Base-by-base conservation (phyloP, 306 rosid species). In the Lathyrus tuberosus region DNA sequence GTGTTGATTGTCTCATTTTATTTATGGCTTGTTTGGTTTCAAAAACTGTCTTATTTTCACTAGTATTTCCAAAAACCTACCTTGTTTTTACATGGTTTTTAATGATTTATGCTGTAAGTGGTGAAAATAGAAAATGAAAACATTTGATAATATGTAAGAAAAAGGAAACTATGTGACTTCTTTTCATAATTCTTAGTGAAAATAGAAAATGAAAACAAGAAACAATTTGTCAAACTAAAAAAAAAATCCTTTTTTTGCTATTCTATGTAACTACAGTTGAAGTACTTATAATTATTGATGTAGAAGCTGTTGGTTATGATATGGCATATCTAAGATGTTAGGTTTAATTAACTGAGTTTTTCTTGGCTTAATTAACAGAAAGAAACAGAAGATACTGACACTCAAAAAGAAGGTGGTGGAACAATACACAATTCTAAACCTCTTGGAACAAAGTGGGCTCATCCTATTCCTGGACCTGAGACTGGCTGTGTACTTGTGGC, bases 401-500 rank as follows among this genome's bases (percentile, higher is more conserved):
- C 74, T 38, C 83, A 81, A 16, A 74, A 26, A 47, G 78, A 87
- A 77, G 84, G 65, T 20, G 84, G 65, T 20, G 96, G 76, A 61
- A 40, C 60, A 0, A 68, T 73, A 56, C 82, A 76, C 46, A 80
- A 62, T 71, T 82, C 87, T 51, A 91, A 84, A 56, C 73, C 84
- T 59, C 89, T 87, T 4, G 88, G 79, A 37, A 49, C 78, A 81
- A 88, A 86, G 82, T 95, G 99, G 99, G 99, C 99, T 17, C 99
- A 95, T 77, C 99, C 99, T 56, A 84, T 95, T 82, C 91, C 86
- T 0, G 83, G 84, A 11, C 96, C 99, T 10, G 97, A 95, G 88
- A 87, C 96, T 40, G 98, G 98, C 46, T 93, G 97, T 18, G 93
- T 93, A 62, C 98, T 90, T 28, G 94, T 93, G 64, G 97, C 98